Evolutionary conservation across 495 filamentous ascomycete genomes (phyloP).

Genomic region (Penicillium cataractarum): DNA sequence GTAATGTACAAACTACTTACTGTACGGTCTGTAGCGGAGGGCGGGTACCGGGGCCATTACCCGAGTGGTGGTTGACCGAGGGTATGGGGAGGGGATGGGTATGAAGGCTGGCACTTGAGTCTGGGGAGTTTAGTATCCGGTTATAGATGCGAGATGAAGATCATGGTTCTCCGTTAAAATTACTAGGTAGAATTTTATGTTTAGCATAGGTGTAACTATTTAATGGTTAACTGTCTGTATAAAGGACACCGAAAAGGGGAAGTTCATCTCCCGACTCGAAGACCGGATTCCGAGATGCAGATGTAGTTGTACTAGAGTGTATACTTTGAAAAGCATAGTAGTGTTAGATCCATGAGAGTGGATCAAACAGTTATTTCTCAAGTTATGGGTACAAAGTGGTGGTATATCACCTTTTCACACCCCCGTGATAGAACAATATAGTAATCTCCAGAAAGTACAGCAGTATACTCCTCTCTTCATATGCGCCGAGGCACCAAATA

Average conservation of each 20-base stretch:
- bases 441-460: not conserved
- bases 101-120: conserved; percentile 1
- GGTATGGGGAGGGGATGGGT: not conserved
- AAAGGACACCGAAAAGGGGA: not conserved
- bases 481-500: conserved; percentile 27
- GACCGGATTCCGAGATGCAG: conserved; percentile 5
- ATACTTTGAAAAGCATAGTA: not conserved
- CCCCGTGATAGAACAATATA: not conserved
- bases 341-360: not conserved
- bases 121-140: not conserved
- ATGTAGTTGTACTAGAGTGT: not conserved
- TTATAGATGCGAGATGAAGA: not conserved
- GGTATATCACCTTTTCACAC: not conserved
- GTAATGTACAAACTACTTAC: not conserved
- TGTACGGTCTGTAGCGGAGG: not conserved
- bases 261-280: not conserved
- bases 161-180: not conserved
- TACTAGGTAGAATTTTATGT: no score
- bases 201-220: no score
- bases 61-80: conserved; percentile 6
- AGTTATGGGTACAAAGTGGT: no score
- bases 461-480: conserved; percentile 6
- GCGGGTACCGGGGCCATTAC: conserved; percentile 10
- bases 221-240: not conserved
- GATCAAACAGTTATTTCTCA: not conserved